Evolutionary conservation across 495 filamentous ascomycete genomes (phyloP).

Genomic region (Penicillium crystallinum): DNA sequence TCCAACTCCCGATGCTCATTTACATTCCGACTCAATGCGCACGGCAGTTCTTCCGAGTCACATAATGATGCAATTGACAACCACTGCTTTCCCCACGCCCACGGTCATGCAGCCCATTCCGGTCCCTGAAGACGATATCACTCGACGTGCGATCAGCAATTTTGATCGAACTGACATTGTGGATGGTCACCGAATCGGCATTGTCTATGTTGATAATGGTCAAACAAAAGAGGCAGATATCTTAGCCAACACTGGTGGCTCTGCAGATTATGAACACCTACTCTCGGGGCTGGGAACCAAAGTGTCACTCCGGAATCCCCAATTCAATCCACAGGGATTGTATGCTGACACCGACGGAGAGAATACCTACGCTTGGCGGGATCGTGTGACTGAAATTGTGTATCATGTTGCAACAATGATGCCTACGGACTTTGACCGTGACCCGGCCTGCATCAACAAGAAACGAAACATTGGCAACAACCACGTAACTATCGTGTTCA

Average conservation of each 20-base stretch:
- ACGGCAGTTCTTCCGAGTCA: slow-evolving; percentile 69
- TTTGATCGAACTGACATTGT: slow-evolving; percentile 90
- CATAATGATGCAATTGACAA: slow-evolving; percentile 67
- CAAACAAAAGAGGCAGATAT: slow-evolving; percentile 80
- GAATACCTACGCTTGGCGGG: slow-evolving; percentile 86
- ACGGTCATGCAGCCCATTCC: slow-evolving; percentile 66
- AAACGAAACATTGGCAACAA: slow-evolving; percentile 97
- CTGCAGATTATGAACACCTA: slow-evolving; percentile 79
- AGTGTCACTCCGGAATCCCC: slow-evolving; percentile 69
- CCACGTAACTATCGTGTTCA: slow-evolving; percentile 96
- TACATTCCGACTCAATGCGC: slow-evolving; percentile 34
- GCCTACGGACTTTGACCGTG: slow-evolving; percentile 75
- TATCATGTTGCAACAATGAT: slow-evolving; percentile 97
- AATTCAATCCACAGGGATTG: slow-evolving; percentile 92
- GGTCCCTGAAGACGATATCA: slow-evolving; percentile 75
- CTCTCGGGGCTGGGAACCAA: slow-evolving; percentile 74
- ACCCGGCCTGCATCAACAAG: slow-evolving; percentile 73
- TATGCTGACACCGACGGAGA: slow-evolving; percentile 79
- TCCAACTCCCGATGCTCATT: slow-evolving; percentile 41
- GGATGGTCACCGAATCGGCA: slow-evolving; percentile 91
- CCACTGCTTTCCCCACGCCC: slow-evolving; percentile 62
- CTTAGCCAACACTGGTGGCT: slow-evolving; percentile 75
- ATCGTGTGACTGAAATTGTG: slow-evolving; percentile 88
- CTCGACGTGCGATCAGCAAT: slow-evolving; percentile 65
- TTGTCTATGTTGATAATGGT: slow-evolving; percentile 83